Percentiles rank a stretch among this genome's conserved stretches.
These are phyloP conservation scores for Fusarium sp. DNA, from an alignment of 2,329 filamentous ascomycete genomes.

Conservation along the genomic window DNA sequence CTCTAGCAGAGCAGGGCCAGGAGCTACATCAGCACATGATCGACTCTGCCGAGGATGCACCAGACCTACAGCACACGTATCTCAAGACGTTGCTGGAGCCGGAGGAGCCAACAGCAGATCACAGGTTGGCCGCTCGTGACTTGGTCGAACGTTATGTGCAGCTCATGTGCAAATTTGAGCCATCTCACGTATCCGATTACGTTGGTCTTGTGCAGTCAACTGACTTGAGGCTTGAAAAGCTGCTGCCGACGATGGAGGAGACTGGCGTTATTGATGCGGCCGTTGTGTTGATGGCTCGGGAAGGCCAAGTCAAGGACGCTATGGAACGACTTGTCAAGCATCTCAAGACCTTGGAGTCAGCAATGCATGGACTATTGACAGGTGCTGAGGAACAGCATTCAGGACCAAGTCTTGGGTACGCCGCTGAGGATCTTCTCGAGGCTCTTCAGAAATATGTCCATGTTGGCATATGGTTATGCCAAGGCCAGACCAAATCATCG, in stretches of 20 bases:
- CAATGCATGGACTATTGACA: constrained; percentile 77
- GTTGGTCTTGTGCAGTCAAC: constrained; percentile 78
- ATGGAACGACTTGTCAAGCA: constrained; percentile 89
- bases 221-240: constrained; percentile 79
- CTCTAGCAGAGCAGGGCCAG: constrained; percentile 68
- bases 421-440: constrained; percentile 77
- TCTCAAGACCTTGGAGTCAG: constrained; percentile 79
- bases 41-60: constrained; percentile 66
- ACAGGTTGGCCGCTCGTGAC: constrained; percentile 57
- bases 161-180: constrained; percentile 88
- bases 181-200: constrained; percentile 85
- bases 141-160: constrained; percentile 87
- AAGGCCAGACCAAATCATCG: constrained; percentile 76
- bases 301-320: constrained; percentile 83
- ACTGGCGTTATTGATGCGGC: constrained; percentile 92
- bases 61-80: constrained; percentile 78
- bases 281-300: constrained; percentile 87
- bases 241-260: constrained; percentile 88
- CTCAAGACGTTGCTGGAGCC: constrained; percentile 79
- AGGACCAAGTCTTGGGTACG: constrained; percentile 62
- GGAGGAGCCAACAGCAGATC: constrained; percentile 47
- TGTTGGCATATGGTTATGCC: constrained; percentile 95
- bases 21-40: constrained; percentile 75
- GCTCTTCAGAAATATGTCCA: constrained; percentile 88
- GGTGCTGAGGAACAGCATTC: constrained; percentile 66